Percentiles rank a stretch among this genome's conserved stretches.
phyloP scores from a whole-genome alignment of 495 filamentous ascomycete genomes.

The Extremus antarcticus region DNA sequence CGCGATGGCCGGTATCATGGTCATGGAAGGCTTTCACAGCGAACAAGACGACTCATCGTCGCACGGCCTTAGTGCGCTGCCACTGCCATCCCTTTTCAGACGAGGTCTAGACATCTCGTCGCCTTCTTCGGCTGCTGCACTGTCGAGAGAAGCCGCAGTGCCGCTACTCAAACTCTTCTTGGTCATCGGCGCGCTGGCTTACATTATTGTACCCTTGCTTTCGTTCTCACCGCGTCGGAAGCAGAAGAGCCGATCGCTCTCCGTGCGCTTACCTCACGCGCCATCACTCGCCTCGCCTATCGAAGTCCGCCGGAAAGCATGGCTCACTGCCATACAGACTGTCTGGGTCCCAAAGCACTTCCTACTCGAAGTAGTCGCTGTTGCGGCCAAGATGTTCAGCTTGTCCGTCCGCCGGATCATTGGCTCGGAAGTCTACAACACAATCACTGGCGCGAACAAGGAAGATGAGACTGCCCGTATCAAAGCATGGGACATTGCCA shows the following conservation, averaged over 20 bases:
- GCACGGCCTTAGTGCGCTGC: constrained; percentile 62
- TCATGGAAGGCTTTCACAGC: constrained; percentile 63
- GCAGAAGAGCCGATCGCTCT: constrained; percentile 32
- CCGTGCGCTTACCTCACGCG: constrained; percentile 38
- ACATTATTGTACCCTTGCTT: constrained; percentile 58
- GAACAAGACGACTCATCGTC: constrained; percentile 46
- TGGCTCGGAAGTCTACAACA: constrained; percentile 63
- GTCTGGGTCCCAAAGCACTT: constrained; percentile 91
- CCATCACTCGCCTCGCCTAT: constrained; percentile 72
- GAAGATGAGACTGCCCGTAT: constrained; percentile 79
- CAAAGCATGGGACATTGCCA: constrained; percentile 88
- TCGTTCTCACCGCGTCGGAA: constrained; percentile 40
- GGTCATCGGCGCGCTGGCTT: constrained; percentile 55
- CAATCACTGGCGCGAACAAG: constrained; percentile 65
- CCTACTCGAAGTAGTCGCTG: constrained; percentile 69
- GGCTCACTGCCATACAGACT: constrained; percentile 89
- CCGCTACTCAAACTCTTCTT: constrained; percentile 47
- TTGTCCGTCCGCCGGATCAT: constrained; percentile 69
- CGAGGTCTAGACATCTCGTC: constrained; percentile 4
- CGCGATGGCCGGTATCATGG: constrained; percentile 81
- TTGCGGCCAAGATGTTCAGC: constrained; percentile 68
- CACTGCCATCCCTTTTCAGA: constrained; percentile 35
- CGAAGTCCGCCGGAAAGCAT: constrained; percentile 77
- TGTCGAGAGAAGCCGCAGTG: constrained; percentile 16
- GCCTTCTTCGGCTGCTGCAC: constrained; percentile 9